phyloP scores from a whole-genome alignment of 257 asterid genomes.

The Jaltomata sinuosa region DNA sequence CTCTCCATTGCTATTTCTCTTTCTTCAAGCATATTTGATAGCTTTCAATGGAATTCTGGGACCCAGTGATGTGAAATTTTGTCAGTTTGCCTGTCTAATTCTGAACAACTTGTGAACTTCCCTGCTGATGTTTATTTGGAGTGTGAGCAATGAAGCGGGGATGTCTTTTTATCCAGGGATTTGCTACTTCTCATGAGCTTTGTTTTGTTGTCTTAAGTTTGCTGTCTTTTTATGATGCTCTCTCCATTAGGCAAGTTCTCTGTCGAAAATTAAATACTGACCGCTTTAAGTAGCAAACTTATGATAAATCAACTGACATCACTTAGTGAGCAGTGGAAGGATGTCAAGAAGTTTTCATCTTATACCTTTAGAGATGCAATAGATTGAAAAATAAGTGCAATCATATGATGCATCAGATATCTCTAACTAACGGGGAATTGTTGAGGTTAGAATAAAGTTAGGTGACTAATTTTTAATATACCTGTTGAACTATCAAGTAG shows the following conservation, averaged over 20 bases:
- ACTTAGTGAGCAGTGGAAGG: background rate
- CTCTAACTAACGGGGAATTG: background rate
- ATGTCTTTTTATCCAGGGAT: background rate
- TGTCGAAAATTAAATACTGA: background rate
- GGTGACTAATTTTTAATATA: background rate
- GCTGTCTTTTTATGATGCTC: background rate
- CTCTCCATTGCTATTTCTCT: background rate
- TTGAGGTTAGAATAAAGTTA: background rate
- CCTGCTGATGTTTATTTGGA: background rate
- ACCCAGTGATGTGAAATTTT: background rate
- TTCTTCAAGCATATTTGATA: background rate
- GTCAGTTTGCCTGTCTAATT: background rate
- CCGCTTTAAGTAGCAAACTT: background rate
- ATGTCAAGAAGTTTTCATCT: background rate
- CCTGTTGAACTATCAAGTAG: background rate
- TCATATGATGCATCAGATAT: background rate
- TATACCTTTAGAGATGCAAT: background rate
- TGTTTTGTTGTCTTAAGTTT: background rate
- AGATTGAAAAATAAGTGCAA: background rate
- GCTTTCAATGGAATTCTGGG: background rate
- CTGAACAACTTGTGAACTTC: background rate
- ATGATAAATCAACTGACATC: background rate
- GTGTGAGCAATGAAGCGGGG: background rate
- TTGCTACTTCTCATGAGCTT: background rate
- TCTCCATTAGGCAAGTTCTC: background rate